phyloP scores from a whole-genome alignment of 345 rosid genomes.

The Pugionium dolabratum region DNA sequence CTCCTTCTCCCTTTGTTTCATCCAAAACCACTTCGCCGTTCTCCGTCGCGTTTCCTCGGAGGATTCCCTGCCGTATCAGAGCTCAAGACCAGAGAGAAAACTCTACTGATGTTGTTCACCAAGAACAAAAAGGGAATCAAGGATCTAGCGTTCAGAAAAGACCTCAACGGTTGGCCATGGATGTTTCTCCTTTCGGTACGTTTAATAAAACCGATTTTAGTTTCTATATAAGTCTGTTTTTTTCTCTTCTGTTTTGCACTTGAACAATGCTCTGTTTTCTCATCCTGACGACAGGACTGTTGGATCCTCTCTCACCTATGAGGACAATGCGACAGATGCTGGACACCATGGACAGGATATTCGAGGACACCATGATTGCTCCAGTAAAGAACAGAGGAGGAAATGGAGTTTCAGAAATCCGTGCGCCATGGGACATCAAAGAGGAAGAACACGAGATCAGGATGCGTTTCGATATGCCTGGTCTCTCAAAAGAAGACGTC shows the following conservation, averaged over 20 bases:
- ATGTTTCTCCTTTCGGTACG: conserved; percentile 69
- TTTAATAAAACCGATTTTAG: not conserved
- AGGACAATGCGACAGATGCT: conserved; percentile 81
- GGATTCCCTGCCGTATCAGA: conserved; percentile 36
- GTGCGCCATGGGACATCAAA: conserved; percentile 82
- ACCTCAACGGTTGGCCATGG: conserved; percentile 50
- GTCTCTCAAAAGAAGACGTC: conserved; percentile 73
- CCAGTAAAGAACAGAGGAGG: conserved; percentile 42
- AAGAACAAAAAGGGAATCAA: conserved; percentile 42
- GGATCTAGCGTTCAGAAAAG: conserved; percentile 49
- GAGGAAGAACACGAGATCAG: conserved; percentile 73
- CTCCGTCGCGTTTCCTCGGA: conserved; percentile 41
- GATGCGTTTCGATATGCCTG: conserved; percentile 91
- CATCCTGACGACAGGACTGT: conserved; percentile 42
- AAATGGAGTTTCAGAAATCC: conserved; percentile 41
- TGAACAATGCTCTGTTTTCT: not conserved
- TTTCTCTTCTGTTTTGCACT: too few species aligned
- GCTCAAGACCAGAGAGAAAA: conserved; percentile 48
- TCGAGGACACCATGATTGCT: conserved; percentile 53
- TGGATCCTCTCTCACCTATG: conserved; percentile 75
- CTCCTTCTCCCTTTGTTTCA: not conserved
- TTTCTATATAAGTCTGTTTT: not conserved
- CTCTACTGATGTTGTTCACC: conserved; percentile 55
- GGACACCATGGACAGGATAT: conserved; percentile 69
- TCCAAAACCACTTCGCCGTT: conserved; percentile 29